Evolutionary conservation across 2,329 filamentous ascomycete species (phyloP).

Genomic region (Esteya vermicola): DNA sequence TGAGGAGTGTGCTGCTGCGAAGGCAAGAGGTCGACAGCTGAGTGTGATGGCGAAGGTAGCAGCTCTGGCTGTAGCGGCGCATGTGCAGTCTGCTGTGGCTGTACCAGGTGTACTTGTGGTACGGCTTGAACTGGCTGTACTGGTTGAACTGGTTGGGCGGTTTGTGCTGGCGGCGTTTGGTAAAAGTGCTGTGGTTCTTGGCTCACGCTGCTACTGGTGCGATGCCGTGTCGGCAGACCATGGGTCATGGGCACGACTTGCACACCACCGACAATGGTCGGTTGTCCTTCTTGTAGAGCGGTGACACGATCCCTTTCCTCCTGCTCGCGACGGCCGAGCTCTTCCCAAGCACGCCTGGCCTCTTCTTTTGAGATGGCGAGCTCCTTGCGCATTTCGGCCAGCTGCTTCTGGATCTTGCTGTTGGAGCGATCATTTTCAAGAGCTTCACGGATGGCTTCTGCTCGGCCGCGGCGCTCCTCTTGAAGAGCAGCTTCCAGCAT

Average conservation of each 20-base stretch:
- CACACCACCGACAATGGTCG: slow-evolving; percentile 81
- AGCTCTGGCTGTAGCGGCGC: background rate
- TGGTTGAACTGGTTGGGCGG: slow-evolving; percentile 1
- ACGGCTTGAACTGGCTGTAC: background rate
- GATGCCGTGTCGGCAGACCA: slow-evolving; percentile 43
- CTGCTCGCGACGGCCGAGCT: slow-evolving; percentile 82
- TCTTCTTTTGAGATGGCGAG: slow-evolving; percentile 92
- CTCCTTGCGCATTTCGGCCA: slow-evolving; percentile 86
- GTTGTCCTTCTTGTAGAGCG: slow-evolving; percentile 74
- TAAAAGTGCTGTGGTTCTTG: slow-evolving; percentile 11
- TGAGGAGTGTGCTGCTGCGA: background rate
- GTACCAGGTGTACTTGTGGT: slow-evolving; percentile 19
- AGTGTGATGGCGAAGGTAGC: background rate
- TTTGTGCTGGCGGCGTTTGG: slow-evolving; percentile 13
- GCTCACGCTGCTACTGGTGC: slow-evolving; percentile 24
- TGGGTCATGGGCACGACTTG: slow-evolving; percentile 90
- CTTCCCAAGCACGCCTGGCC: slow-evolving; percentile 90
- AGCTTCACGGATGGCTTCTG: slow-evolving; percentile 51
- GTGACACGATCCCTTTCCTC: slow-evolving; percentile 78
- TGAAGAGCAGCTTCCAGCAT: slow-evolving; percentile 65
- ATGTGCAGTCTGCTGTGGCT: slow-evolving; percentile 26
- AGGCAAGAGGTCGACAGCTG: background rate
- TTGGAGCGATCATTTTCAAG: slow-evolving; percentile 57
- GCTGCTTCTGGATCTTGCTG: slow-evolving; percentile 55
- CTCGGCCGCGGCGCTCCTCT: slow-evolving; percentile 55